Evolutionary conservation across 179 eudicot genomes (phyloP), one percentile per base, ranked within the genome.

Genomic region (Kewa caespitosa): DNA sequence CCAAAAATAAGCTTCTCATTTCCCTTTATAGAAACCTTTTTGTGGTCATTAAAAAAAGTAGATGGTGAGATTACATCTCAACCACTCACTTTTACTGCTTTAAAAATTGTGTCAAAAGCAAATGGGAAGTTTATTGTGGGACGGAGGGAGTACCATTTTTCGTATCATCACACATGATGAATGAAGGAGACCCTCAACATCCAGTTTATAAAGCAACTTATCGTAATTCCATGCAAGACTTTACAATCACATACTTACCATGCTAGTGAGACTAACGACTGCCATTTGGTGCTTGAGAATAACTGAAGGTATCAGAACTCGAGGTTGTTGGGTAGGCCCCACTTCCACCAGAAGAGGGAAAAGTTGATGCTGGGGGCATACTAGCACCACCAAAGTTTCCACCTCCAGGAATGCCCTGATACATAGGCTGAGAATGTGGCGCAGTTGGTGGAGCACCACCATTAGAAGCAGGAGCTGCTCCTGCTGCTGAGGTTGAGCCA

Each of bases 361-460:
- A 84, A 70, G 46, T 75, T n/a, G 80, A 37, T n/a, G 77, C n/a
- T 61, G 84, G 20, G 52, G 86, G 72, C 78, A 80, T 57, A 61
- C 37, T 73, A 39, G 74, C 17, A 34, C 78, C 78, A 62, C 81
- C 73, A 78, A 80, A 83, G 79, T 69, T 70, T 33, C 84, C 84
- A 55, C 79, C 70, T 52, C 73, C 62, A 59, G 80, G 86, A 67
- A 69, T 68, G 27, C 78, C 79, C 55, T 84, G 90, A 74, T 81
- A 84, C 73, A 72, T 55, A 55, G 86, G 79, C 69, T 69, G 86
- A 55, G 86, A 77, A 65, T 69, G 86, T 42, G 81, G 27, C 15
- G 37, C 83, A 67, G 81, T 67, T 55, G 86, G 76, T 48, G 86
- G 82, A 34, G 76, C 78, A 41, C 83, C 78, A 41, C 83, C 84